Conservation (phyloP, 306 rosid genomes). For the Glycine tomentella region DNA sequence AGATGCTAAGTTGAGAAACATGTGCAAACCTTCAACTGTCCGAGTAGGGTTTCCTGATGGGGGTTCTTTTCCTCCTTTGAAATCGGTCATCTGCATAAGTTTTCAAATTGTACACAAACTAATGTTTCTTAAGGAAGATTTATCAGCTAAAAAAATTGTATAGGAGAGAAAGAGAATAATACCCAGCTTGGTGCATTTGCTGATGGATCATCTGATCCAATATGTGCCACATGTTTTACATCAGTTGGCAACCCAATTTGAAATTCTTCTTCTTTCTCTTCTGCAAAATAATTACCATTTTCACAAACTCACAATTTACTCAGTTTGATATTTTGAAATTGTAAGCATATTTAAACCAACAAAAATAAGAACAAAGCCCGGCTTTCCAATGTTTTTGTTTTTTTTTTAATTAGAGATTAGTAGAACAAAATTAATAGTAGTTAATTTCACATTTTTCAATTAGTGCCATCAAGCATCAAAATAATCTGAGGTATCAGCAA, state of each 20-base stretch:
- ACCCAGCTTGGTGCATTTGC: conserved; percentile 61
- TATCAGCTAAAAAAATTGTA: neutral
- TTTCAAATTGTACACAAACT: conserved; percentile 24
- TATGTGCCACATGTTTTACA: conserved; percentile 68
- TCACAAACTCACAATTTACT: conserved; percentile 16
- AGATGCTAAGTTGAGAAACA: neutral
- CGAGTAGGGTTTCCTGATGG: conserved; percentile 39
- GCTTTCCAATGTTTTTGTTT: neutral
- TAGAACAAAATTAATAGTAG: neutral
- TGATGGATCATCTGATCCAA: conserved; percentile 60
- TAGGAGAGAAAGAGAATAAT: neutral
- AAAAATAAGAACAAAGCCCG: neutral
- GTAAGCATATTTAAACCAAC: neutral
- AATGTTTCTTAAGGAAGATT: neutral
- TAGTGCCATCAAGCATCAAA: neutral
- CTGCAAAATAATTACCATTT: conserved; percentile 51
- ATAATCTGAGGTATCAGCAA: neutral
- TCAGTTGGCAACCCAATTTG: conserved; percentile 91
- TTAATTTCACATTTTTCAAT: neutral
- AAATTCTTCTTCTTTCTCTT: conserved; percentile 76
- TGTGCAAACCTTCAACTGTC: conserved; percentile 58
- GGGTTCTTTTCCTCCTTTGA: conserved; percentile 46
- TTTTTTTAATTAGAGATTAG: too few species aligned
- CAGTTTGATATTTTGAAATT: neutral
- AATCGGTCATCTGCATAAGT: conserved; percentile 68